Conservation (phyloP, 805 yeast genomes). For the Myxozyma geophila region DNA sequence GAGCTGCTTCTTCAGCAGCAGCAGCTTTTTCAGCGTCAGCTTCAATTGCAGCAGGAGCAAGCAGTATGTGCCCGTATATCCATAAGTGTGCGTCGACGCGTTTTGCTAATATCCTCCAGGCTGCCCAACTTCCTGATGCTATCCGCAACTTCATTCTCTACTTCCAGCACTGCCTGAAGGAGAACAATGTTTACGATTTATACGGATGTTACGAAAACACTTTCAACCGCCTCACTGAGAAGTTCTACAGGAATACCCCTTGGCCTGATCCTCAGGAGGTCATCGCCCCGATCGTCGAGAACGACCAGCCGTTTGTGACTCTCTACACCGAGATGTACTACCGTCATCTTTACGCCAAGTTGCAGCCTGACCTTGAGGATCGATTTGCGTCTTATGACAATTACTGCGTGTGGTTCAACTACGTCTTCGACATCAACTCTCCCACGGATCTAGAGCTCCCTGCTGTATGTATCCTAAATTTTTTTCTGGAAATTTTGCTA, state of each 20-base stretch:
- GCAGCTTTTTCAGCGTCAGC: conserved; percentile 40
- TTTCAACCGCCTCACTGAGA: conserved; percentile 54
- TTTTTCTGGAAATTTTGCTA: background rate
- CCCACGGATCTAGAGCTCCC: conserved; percentile 55
- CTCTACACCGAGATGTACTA: conserved; percentile 57
- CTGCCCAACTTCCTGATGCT: conserved; percentile 50
- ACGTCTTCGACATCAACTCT: conserved; percentile 51
- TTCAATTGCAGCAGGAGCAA: conserved; percentile 39
- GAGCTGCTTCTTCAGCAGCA: conserved; percentile 44
- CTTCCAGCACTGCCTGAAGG: conserved; percentile 51
- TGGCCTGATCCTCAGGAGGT: conserved; percentile 55
- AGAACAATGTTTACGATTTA: conserved; percentile 52
- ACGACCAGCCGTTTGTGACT: conserved; percentile 53
- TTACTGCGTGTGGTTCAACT: conserved; percentile 55
- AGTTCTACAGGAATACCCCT: conserved; percentile 49
- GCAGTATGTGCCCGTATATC: conserved; percentile 19
- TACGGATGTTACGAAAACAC: conserved; percentile 53
- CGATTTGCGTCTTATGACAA: conserved; percentile 55
- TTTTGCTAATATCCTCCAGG: conserved; percentile 17
- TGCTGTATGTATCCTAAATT: conserved; percentile 33
- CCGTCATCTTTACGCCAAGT: conserved; percentile 54
- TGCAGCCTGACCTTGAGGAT: conserved; percentile 52
- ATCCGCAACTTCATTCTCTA: conserved; percentile 51
- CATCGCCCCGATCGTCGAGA: conserved; percentile 51
- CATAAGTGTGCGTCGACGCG: background rate